Conservation (phyloP, 1,284 basidiomycete species). For the Ceratobasidium sp. region DNA sequence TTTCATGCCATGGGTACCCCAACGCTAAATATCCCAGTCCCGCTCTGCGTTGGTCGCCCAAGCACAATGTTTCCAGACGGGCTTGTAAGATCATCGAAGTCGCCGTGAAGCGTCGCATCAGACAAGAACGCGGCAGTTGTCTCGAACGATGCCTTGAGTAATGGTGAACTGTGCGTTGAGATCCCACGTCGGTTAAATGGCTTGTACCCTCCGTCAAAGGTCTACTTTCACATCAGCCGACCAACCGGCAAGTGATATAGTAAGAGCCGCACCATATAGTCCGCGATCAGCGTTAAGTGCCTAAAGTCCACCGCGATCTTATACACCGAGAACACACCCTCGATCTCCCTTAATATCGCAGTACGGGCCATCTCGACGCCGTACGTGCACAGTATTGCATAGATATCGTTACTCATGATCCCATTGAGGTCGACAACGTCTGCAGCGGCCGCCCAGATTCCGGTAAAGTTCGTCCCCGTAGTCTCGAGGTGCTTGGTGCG, state of each 20-base stretch:
- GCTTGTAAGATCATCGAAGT: slow-evolving; percentile 91
- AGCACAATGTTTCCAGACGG: slow-evolving; percentile 94
- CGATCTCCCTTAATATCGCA: slow-evolving; percentile 91
- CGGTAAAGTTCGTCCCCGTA: slow-evolving; percentile 92
- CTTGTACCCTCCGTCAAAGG: slow-evolving; percentile 96
- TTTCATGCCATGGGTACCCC: slow-evolving; percentile 27
- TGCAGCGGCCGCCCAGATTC: slow-evolving; percentile 89
- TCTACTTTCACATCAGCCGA: slow-evolving; percentile 65
- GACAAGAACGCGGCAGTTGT: slow-evolving; percentile 97
- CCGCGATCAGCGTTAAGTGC: slow-evolving; percentile 97
- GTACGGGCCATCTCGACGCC: slow-evolving; percentile 98
- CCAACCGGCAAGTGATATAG: slow-evolving; percentile 23
- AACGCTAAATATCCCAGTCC: slow-evolving; percentile 82
- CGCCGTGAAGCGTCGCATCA: slow-evolving; percentile 93
- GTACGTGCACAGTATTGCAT: slow-evolving; percentile 91
- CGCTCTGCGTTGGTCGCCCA: slow-evolving; percentile 83
- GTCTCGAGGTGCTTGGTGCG: slow-evolving; percentile 71
- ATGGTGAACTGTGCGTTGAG: slow-evolving; percentile 88
- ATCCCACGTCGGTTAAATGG: slow-evolving; percentile 98
- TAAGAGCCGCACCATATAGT: slow-evolving; percentile 88
- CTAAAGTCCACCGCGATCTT: slow-evolving; percentile 96
- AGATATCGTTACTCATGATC: slow-evolving; percentile 96
- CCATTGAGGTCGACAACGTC: slow-evolving; percentile 84
- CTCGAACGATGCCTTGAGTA: slow-evolving; percentile 98
- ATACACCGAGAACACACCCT: slow-evolving; percentile 95